These are phyloP conservation scores for Scorias spongiosa DNA, from an alignment of 2,329 filamentous ascomycete species.

Conservation along the genomic window DNA sequence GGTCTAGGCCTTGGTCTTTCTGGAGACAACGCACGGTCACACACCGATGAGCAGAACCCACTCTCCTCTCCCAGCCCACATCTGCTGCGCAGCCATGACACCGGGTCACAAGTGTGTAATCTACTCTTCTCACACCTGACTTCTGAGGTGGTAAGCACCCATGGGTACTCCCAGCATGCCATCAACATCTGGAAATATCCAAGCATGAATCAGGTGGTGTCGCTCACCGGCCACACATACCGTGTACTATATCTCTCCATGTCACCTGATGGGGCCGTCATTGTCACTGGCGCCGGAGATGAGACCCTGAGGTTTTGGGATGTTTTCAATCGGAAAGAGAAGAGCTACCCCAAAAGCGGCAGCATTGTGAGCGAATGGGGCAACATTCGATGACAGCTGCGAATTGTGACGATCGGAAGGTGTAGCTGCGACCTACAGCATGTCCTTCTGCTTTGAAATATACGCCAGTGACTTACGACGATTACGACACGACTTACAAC, in stretches of 20 bases:
- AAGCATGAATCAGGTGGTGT: constrained; percentile 92
- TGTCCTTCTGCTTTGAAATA: too few species aligned
- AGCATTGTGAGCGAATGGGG: constrained; percentile 56
- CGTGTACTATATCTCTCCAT: constrained; percentile 92
- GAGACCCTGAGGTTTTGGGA: constrained; percentile 97
- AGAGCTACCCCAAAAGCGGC: constrained; percentile 34
- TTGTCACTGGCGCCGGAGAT: constrained; percentile 91
- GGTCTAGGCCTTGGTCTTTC: constrained; percentile 12
- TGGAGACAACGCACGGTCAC: constrained; percentile 11
- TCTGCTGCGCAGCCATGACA: constrained; percentile 69
- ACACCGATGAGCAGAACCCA: constrained; percentile 9
- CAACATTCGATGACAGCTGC: constrained; percentile 47
- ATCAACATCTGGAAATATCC: constrained; percentile 99
- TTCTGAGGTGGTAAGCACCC: constrained; percentile 92
- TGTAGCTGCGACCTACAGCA: too few species aligned
- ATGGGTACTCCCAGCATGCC: constrained; percentile 95
- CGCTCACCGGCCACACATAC: constrained; percentile 89
- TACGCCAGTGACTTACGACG: too few species aligned
- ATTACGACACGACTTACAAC: too few species aligned
- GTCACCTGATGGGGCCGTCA: constrained; percentile 86
- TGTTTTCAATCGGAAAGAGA: constrained; percentile 72
- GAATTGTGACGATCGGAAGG: too few species aligned
- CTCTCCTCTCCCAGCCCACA: constrained; percentile 28
- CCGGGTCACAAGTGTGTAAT: constrained; percentile 97
- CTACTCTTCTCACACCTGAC: constrained; percentile 94